Base-by-base conservation (phyloP, 2,329 filamentous ascomycete species). In the Stachybotrys echinatus region DNA sequence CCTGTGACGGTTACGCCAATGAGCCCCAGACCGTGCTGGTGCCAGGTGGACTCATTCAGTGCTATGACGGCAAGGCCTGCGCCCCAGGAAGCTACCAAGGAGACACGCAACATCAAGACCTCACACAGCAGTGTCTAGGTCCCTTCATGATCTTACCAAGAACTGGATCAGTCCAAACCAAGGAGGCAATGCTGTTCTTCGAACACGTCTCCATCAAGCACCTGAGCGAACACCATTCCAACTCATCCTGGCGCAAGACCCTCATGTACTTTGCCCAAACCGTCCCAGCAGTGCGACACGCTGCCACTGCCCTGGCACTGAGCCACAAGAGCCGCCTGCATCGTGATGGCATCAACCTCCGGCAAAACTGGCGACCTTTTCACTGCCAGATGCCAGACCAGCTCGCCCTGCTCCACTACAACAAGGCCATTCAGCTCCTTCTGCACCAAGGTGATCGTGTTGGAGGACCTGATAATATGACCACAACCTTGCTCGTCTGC, bases 181-280 rank as follows among this genome's bases (percentile, higher is more conserved):
- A n/a, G 50, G 57, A 58, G 40, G 58, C 61, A 23, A 56, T 67
- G 53, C 31, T n/a, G n/a, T 65, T 67, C 48, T 67, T 67, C 46
- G 56, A 60, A 50, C 34, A 54, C 43, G 52, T 59, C 38, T 61
- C 64, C 6, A 56, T 65, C 44, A 55, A 52, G 31, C 50, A 62
- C 53, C 52, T 64, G 45, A 66, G 61, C 50, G 57, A 58, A 62
- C 65, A 67, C 48, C 56, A 56, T 22, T 65, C 59, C 37, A 58
- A 55, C 53, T 56, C 62, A 40, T 55, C 61, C 49, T 69, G 66
- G 65, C 60, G 58, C 17, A 59, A 58, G 18, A 66, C 60, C 39
- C 60, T 69, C 46, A 63, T 68, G 58, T 63, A 58, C 56, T 68
- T 68, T 53, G 60, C 63, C 21, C 65, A 66, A 53, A 66, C 64